Base-by-base conservation (phyloP, 768 basidiomycete species). In the Mycena leptocephala region DNA sequence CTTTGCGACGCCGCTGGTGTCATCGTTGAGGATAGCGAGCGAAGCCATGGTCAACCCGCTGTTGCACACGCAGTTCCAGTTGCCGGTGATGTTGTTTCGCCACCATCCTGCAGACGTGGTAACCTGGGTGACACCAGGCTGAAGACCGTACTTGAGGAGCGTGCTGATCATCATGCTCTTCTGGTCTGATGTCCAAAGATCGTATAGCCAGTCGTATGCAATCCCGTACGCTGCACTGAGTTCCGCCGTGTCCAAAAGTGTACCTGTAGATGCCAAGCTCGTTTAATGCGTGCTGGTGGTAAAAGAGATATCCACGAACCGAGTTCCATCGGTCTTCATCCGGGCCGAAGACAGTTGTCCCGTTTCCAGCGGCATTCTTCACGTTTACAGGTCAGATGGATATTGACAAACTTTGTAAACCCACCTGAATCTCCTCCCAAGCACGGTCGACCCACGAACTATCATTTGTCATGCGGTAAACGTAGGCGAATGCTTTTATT, bases 11-110 rank as follows among this genome's bases (percentile, higher is more conserved):
- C 96, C 95, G 5, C 95, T 94, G 20, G 89, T 91, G 79, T 98
- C 94, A 78, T 98, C 95, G 46, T 90, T 93, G 20, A 97, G 87
- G 79, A 99, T 97, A 48, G 98, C 97, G 72, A 99, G 92, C 0
- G 98, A 92, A 51, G 90, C 98, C 81, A 99, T 83, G 24, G 95
- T 96, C 78, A 99, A 87, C 72, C 98, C 98, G 62, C 92, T 91
- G 84, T 99, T 99, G 88, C 94, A 97, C 72, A 97, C 96, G 83
- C 98, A 99, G 84, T 99, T 99, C 98, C 98, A 99, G 89, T 99
- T 99, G 24, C 98, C 98, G 75, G 89, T 89, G 64, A 91, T 92
- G 76, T 87, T 90, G 62, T 76, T 89, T 63, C 86, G 89, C 97
- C 97, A 98, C 97, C 97, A 98, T 56, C 94, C 93, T 64, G 82